phyloP scores from a whole-genome alignment of 106 monocot species.

The Hemerocallis citrina region DNA sequence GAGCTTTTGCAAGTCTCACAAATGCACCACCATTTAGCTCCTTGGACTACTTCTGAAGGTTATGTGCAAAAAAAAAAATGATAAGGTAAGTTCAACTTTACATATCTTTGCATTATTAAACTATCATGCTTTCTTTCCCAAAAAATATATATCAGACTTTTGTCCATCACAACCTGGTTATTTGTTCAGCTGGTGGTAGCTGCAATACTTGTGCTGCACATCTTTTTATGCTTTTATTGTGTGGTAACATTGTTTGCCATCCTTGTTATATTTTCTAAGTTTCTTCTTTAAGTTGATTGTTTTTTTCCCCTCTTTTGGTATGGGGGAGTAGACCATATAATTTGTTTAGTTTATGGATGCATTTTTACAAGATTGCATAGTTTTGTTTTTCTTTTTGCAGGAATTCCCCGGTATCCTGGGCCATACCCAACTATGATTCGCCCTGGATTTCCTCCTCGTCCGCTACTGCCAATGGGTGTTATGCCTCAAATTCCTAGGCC shows the following conservation, averaged over 20 bases:
- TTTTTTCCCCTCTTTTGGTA: no score
- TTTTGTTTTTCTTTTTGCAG: slow-evolving; percentile 55
- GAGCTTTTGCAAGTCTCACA: slow-evolving; percentile 30
- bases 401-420: slow-evolving; percentile 65
- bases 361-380: slow-evolving; percentile 68
- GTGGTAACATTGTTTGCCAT: slow-evolving; percentile 41
- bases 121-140: no score
- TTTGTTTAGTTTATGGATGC: slow-evolving; percentile 5
- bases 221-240: slow-evolving; percentile 44
- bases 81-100: slow-evolving; percentile 52
- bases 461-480: slow-evolving; percentile 45
- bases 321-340: background rate
- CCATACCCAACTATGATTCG: slow-evolving; percentile 58
- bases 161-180: slow-evolving; percentile 36
- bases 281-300: background rate
- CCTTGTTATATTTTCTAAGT: slow-evolving; percentile 2
- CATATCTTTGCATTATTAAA: slow-evolving; percentile 30
- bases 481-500: slow-evolving; percentile 49
- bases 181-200: slow-evolving; percentile 37
- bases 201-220: slow-evolving; percentile 32
- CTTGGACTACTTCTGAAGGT: slow-evolving; percentile 40
- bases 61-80: slow-evolving; percentile 22
- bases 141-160: slow-evolving; percentile 18
- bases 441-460: slow-evolving; percentile 64
- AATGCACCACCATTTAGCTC: slow-evolving; percentile 29